Base-by-base conservation (phyloP, 1,139 yeast genomes). In the Yamadazyma dendronema region DNA sequence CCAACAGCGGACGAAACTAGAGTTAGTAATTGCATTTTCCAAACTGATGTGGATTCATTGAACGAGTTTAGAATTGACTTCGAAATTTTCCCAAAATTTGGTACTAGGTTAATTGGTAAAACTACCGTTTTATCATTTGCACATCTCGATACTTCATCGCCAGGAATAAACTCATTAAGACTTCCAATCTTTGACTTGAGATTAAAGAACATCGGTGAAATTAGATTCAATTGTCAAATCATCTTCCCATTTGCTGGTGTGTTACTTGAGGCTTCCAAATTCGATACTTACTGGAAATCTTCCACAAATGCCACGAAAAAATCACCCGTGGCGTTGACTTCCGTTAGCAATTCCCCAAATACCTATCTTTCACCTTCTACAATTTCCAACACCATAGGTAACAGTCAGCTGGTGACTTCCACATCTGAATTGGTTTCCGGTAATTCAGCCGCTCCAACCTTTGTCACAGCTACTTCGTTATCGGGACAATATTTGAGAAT, bases 281-380 rank as follows among this genome's bases (percentile, higher is more conserved):
- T 87, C 56, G 97, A 90, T 54, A 90, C 97, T 0, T 92, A 92
- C 61, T 92, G 98, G 98, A 92, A 90, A 61, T 82, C 95, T 1
- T 85, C 95, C 0, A 77, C 76, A 4, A 64, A 65, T 33, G 63
- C 65, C 37, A 63, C 66, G 16, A 67, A 66, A 37, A 59, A 57
- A 37, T 58, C 53, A 30, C 27, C 28, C 4, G 56, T 56, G 23
- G 50, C 60, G 3, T 12, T 30, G 11, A 23, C 17, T 6, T 35
- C 42, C 69, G 4, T 58, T 67, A 41, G 39, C 5, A 30, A 29
- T 10, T 67, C 75, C 1, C 76, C 75, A 3, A 68, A 64, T 43
- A 42, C 43, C 5, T 47, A 42, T 17, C 43, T 43, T 33, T 48
- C 51, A 8, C 52, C 52, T 3, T 43, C 50, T n/a, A 42, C 39